Conservation (phyloP, 2,329 filamentous ascomycete genomes). For the Cercospora nicotianae region DNA sequence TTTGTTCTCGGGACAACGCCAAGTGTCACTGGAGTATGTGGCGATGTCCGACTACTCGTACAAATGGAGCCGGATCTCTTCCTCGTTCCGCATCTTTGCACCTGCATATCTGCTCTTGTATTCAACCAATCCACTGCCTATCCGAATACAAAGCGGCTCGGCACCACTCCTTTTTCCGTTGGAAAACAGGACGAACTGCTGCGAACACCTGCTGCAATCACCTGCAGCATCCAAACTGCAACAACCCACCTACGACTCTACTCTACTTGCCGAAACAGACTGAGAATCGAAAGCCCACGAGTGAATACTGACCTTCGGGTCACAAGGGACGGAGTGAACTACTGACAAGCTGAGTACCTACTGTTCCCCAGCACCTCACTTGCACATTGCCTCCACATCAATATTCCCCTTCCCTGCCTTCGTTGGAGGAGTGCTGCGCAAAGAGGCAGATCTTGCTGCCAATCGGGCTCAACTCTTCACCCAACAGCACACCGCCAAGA, state of each 20-base stretch:
- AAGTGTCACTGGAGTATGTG: background rate
- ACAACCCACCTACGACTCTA: background rate
- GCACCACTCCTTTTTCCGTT: background rate
- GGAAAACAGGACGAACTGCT: conserved; percentile 2
- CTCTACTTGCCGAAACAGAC: background rate
- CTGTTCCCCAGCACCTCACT: background rate
- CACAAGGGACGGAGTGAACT: background rate
- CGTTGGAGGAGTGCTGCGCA: conserved; percentile 6
- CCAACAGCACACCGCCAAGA: conserved; percentile 10
- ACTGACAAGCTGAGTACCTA: conserved; percentile 1
- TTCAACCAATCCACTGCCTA: background rate
- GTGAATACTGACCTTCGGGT: background rate
- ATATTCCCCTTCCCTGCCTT: background rate
- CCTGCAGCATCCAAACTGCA: conserved; percentile 5
- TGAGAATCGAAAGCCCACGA: background rate
- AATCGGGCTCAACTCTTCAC: conserved; percentile 10
- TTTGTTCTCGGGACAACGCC: conserved; percentile 17
- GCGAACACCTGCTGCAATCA: conserved; percentile 12
- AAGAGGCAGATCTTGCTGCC: conserved; percentile 18
- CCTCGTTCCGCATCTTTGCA: conserved; percentile 1
- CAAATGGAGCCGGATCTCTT: background rate
- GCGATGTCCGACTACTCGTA: background rate
- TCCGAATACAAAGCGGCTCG: background rate
- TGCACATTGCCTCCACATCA: background rate
- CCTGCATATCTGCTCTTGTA: conserved; percentile 5